phyloP scores from a whole-genome alignment of 129 eudicot species.

The Daucus carota region DNA sequence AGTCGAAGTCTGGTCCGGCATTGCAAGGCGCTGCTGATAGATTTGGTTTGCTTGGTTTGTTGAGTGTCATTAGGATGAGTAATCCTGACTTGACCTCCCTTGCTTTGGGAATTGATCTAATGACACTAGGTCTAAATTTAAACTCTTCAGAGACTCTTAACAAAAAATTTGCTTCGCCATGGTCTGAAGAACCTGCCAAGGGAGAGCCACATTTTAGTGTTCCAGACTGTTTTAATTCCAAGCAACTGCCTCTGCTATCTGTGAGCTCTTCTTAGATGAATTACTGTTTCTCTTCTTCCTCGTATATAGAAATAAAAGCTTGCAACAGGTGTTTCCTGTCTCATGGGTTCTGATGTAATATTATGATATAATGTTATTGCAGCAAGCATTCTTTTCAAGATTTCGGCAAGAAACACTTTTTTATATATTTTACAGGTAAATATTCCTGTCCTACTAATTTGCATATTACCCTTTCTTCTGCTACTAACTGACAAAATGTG shows the following conservation, averaged over 20 bases:
- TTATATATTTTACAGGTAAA: slow-evolving; percentile 82
- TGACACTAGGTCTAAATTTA: slow-evolving; percentile 71
- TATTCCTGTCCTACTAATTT: background rate
- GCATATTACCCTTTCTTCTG: slow-evolving; percentile 3
- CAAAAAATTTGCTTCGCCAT: slow-evolving; percentile 87
- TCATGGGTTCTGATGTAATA: slow-evolving; percentile 13
- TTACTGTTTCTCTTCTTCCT: slow-evolving; percentile 6
- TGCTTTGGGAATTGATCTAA: slow-evolving; percentile 79
- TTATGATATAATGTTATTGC: slow-evolving; percentile 22
- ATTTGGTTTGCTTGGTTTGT: slow-evolving; percentile 68
- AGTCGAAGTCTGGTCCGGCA: slow-evolving; percentile 48
- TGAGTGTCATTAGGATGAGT: slow-evolving; percentile 64
- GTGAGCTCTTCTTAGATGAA: slow-evolving; percentile 32
- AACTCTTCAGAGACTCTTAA: slow-evolving; percentile 72
- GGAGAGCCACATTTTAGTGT: slow-evolving; percentile 71
- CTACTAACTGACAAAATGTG: slow-evolving; percentile 4
- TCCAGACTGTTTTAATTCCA: slow-evolving; percentile 74
- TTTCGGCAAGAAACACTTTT: slow-evolving; percentile 64
- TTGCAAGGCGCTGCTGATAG: slow-evolving; percentile 50
- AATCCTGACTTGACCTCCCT: slow-evolving; percentile 71
- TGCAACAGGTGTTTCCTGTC: slow-evolving; percentile 3
- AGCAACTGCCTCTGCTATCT: slow-evolving; percentile 48
- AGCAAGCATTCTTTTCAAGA: slow-evolving; percentile 64
- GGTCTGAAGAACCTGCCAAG: slow-evolving; percentile 85
- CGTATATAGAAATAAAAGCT: background rate